Evolutionary conservation across 768 basidiomycete species (phyloP), one percentile per base, ranked within the genome.

Genomic region (Udeniomyces megalosporus): DNA sequence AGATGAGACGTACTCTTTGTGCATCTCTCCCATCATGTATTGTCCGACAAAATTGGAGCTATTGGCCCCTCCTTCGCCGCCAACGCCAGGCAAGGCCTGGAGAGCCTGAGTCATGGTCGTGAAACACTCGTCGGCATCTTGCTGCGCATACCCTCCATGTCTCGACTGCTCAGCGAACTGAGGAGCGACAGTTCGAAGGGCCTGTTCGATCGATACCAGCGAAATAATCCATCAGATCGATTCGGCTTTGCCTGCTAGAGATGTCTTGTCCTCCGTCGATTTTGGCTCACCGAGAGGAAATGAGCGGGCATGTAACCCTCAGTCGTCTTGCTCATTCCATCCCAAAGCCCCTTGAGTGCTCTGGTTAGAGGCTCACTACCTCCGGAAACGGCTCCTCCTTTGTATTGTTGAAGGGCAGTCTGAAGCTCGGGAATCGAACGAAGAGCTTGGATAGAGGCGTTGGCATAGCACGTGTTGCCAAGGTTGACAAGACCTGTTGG

Each of bases 121-220:
- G 77, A 85, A 91, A 68, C 89, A 92, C 72, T 95, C 90, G 70
- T 93, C 91, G 22, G 90, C 90, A 69, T 95, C 88, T 79, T 96
- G 93, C 71, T 96, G 95, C 1, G 91, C 84, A 69, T 83, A 89
- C 20, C 79, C 79, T 11, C 77, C 74, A 68, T 73, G 49, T 68
- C 76, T 52, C 69, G 74, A 73, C 71, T 78, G 67, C 70, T 97
- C 91, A 3, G 82, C 86, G 68, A 99, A 97, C 74, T 96, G 95
- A 2, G 93, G 93, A 32, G 88, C 83, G 10, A 82, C 80, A 61
- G 80, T 78, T 22, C 92, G 81, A 45, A 99, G 71, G 56, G 73
- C 68, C 68, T 71, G 68, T 4, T 15, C n/a, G 38, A 42, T 17
- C 10, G 38, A 4, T 6, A 11, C 2, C 20, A 26, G 6, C 35